Evolutionary conservation across 1,139 yeast species (phyloP).

Genomic region (Yamadazyma dendronema): DNA sequence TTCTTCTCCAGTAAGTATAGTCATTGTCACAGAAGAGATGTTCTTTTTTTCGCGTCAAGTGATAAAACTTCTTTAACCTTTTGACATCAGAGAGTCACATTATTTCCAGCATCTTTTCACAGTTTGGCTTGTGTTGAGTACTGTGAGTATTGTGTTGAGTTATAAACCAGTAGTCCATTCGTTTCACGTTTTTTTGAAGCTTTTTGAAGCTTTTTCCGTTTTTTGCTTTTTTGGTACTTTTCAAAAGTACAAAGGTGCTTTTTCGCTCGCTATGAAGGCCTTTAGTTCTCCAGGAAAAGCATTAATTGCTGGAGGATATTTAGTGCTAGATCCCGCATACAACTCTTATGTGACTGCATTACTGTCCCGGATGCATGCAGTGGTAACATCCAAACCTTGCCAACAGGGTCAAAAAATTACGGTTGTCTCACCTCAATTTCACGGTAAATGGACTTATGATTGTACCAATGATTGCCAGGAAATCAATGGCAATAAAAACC

Average conservation of each 20-base stretch:
- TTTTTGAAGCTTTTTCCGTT: not conserved
- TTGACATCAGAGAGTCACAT: too few relatives aligned
- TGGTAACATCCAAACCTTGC: conserved; percentile 26
- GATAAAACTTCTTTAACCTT: too few relatives aligned
- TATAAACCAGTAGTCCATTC: too few relatives aligned
- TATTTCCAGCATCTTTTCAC: too few relatives aligned
- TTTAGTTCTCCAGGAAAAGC: conserved; percentile 97
- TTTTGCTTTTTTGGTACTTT: too few relatives aligned
- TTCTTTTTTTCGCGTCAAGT: too few relatives aligned
- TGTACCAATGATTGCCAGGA: conserved; percentile 19
- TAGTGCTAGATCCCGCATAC: conserved; percentile 78
- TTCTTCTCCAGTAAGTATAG: conserved; percentile 12
- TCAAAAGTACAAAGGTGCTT: not conserved
- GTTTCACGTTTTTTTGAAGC: not conserved
- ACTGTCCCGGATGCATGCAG: conserved; percentile 87
- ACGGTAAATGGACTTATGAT: conserved; percentile 68
- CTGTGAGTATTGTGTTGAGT: too few relatives aligned
- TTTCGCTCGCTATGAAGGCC: conserved; percentile 20
- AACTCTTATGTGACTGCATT: conserved; percentile 82
- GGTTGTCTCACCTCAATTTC: conserved; percentile 72
- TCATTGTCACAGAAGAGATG: conserved; percentile 3
- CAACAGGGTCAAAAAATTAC: conserved; percentile 3
- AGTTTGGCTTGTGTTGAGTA: too few relatives aligned
- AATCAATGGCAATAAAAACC: conserved; percentile 45
- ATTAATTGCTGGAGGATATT: conserved; percentile 87